Evolutionary conservation across 192 early-diverging fungal genomes (phyloP).

Genomic region (Backusella tuberculispora): DNA sequence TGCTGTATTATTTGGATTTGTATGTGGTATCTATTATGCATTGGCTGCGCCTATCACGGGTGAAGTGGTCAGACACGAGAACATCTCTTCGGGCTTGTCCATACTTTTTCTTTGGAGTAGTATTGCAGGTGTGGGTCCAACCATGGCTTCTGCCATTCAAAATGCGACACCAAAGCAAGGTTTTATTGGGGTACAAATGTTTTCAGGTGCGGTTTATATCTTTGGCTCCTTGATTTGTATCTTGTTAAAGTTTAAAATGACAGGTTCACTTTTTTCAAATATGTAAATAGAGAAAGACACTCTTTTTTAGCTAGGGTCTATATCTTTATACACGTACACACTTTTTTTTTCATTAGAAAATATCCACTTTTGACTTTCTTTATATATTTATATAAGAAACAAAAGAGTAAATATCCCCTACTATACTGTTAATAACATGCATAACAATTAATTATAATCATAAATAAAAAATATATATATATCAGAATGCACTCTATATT

Average conservation of each 20-base stretch:
- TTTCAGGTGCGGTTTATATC: conserved; percentile 25
- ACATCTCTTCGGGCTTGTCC: conserved; percentile 24
- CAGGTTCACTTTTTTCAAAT: conserved; percentile 19
- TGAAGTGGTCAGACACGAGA: conserved; percentile 28
- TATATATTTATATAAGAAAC: too few relatives aligned
- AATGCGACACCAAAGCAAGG: not conserved
- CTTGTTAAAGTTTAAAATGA: conserved; percentile 27
- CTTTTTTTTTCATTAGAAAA: too few relatives aligned
- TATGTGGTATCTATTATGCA: conserved; percentile 34
- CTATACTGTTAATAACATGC: too few relatives aligned
- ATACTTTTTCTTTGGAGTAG: conserved; percentile 24
- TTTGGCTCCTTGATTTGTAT: conserved; percentile 26
- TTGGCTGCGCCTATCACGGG: conserved; percentile 38
- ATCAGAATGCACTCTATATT: too few relatives aligned
- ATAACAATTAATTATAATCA: too few relatives aligned
- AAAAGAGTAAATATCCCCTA: too few relatives aligned
- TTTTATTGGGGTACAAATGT: conserved; percentile 37
- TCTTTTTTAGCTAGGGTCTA: too few relatives aligned
- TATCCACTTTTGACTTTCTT: too few relatives aligned
- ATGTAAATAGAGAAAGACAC: not conserved
- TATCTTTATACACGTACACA: too few relatives aligned
- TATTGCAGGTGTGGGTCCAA: conserved; percentile 18
- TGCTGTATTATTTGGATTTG: conserved; percentile 30
- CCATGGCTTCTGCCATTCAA: conserved; percentile 34
- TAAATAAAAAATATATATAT: too few relatives aligned